phyloP scores from a whole-genome alignment of 2,329 filamentous ascomycete species.

The Pyrenochaeta sp. region DNA sequence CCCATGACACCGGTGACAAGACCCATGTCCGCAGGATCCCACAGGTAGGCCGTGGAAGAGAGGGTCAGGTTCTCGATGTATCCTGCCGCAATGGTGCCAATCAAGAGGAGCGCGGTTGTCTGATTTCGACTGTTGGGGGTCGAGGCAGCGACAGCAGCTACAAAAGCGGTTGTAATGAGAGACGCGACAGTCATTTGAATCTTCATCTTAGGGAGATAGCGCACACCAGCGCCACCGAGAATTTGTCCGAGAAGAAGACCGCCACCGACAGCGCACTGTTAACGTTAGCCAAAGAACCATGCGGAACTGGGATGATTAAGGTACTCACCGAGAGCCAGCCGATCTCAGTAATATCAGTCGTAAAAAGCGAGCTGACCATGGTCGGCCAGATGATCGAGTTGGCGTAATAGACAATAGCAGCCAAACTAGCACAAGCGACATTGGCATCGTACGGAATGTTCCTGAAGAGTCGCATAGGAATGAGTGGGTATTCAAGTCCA shows the following conservation, averaged over 20 bases:
- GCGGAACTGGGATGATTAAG: no score
- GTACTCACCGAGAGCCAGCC: slow-evolving; percentile 42
- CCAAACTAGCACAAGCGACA: slow-evolving; percentile 43
- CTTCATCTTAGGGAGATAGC: slow-evolving; percentile 40
- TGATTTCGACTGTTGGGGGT: slow-evolving; percentile 23
- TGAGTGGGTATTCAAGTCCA: slow-evolving; percentile 45
- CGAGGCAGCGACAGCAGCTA: slow-evolving; percentile 35
- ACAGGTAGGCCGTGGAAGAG: slow-evolving; percentile 37
- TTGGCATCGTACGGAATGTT: slow-evolving; percentile 45
- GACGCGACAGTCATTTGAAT: slow-evolving; percentile 43
- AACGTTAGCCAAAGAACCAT: slow-evolving; percentile 10
- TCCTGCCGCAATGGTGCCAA: slow-evolving; percentile 37
- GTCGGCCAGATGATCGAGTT: slow-evolving; percentile 45
- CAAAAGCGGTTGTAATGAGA: slow-evolving; percentile 33
- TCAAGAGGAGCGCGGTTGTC: slow-evolving; percentile 32
- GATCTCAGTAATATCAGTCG: slow-evolving; percentile 35
- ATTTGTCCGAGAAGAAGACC: slow-evolving; percentile 43
- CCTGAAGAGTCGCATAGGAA: slow-evolving; percentile 49
- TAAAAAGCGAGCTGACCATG: slow-evolving; percentile 40
- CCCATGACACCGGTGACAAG: slow-evolving; percentile 42
- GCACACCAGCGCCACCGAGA: slow-evolving; percentile 40
- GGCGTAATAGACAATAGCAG: slow-evolving; percentile 46
- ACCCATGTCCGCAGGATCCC: slow-evolving; percentile 44
- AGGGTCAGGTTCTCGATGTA: slow-evolving; percentile 46
- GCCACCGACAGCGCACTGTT: slow-evolving; percentile 41